Conservation (phyloP, 1,139 yeast genomes). For the Pichia sp. region DNA sequence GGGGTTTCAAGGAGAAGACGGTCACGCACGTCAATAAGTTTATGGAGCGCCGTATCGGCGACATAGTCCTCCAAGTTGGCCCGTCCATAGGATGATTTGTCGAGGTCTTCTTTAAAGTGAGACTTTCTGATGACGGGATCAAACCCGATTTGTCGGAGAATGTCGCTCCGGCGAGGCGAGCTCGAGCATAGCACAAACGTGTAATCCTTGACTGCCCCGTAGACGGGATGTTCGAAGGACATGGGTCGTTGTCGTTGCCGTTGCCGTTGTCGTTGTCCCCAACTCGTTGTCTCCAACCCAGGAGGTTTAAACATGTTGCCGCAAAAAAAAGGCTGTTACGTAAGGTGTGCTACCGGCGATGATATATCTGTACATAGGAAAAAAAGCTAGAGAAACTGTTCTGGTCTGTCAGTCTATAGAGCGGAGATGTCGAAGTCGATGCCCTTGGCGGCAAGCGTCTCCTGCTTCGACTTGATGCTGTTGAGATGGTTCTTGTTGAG, state of each 20-base stretch:
- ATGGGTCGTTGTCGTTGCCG: too few species aligned
- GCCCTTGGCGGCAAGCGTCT: slow-evolving; percentile 50
- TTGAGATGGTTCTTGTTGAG: slow-evolving; percentile 47
- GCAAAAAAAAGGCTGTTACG: too few species aligned
- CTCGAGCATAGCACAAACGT: slow-evolving; percentile 69
- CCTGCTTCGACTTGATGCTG: slow-evolving; percentile 40
- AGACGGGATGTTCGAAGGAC: slow-evolving; percentile 20
- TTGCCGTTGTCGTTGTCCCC: too few species aligned
- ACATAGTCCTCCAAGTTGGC: slow-evolving; percentile 55
- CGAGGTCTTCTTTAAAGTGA: slow-evolving; percentile 68
- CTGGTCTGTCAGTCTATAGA: slow-evolving; percentile 16
- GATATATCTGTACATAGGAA: neutral
- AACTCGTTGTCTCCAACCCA: too few species aligned
- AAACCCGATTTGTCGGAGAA: slow-evolving; percentile 63
- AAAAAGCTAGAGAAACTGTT: neutral
- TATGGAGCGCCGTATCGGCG: slow-evolving; percentile 60
- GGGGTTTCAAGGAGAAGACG: slow-evolving; percentile 22
- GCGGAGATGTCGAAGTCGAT: slow-evolving; percentile 42
- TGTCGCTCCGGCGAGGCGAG: slow-evolving; percentile 75
- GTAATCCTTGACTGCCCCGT: slow-evolving; percentile 29
- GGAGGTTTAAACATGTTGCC: too few species aligned
- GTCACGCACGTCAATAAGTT: slow-evolving; percentile 56
- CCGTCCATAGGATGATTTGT: slow-evolving; percentile 42
- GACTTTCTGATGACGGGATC: slow-evolving; percentile 49
- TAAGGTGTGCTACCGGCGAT: too few species aligned